phyloP scores from a whole-genome alignment of 2,329 filamentous ascomycete genomes.

The Paecilomyces variotii region DNA sequence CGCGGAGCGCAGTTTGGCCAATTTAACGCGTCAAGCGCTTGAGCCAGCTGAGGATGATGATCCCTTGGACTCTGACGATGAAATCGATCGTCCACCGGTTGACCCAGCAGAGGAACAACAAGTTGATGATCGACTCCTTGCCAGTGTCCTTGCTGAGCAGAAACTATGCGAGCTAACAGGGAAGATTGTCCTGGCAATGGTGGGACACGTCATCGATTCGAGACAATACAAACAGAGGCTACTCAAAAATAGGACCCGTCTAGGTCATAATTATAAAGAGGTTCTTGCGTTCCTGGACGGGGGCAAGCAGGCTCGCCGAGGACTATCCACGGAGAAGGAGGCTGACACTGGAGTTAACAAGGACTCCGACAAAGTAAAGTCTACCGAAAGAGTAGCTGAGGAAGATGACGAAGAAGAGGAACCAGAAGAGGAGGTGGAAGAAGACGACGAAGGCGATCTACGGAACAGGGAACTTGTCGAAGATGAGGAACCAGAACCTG shows the following conservation, averaged over 20 bases:
- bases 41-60: slow-evolving; percentile 60
- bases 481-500: slow-evolving; percentile 37
- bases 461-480: slow-evolving; percentile 27
- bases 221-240: slow-evolving; percentile 64
- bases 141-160: slow-evolving; percentile 71
- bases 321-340: slow-evolving; percentile 21
- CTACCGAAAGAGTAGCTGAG: slow-evolving; percentile 37
- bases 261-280: slow-evolving; percentile 81
- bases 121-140: slow-evolving; percentile 49
- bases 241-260: slow-evolving; percentile 66
- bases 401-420: slow-evolving; percentile 33
- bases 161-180: slow-evolving; percentile 76
- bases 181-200: slow-evolving; percentile 74
- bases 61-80: slow-evolving; percentile 56
- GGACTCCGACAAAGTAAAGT: slow-evolving; percentile 18
- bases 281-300: slow-evolving; percentile 74
- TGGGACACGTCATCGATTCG: slow-evolving; percentile 65
- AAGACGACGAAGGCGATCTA: slow-evolving; percentile 37
- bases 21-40: slow-evolving; percentile 44
- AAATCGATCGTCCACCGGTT: slow-evolving; percentile 41
- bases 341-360: slow-evolving; percentile 24
- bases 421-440: slow-evolving; percentile 21
- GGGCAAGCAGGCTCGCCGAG: slow-evolving; percentile 37
- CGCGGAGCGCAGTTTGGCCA: slow-evolving; percentile 70
- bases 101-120: slow-evolving; percentile 46